Percentiles rank a stretch among this genome's conserved stretches.
Conservation (phyloP, 2,329 filamentous ascomycete species). For the Xylaria sp. region DNA sequence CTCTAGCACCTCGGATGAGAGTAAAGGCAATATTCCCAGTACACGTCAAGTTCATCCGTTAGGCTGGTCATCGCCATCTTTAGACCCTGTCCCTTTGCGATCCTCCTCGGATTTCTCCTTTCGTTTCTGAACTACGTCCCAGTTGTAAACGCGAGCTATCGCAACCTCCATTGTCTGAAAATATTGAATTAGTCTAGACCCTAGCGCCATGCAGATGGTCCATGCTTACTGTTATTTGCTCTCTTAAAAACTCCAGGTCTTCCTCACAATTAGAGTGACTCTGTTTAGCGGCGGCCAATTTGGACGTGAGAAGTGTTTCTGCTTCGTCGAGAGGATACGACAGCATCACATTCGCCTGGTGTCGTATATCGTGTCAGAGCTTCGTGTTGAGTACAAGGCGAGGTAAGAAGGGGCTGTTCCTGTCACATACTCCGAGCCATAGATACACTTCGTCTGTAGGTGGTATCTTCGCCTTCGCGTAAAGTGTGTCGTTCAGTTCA, state of each 20-base stretch:
- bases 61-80: constrained; percentile 55
- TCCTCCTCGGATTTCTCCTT: constrained; percentile 83
- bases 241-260: constrained; percentile 92
- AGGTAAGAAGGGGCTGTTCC: background rate
- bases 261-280: constrained; percentile 92
- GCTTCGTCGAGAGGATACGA: constrained; percentile 93
- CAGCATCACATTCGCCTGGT: constrained; percentile 93
- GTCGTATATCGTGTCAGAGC: constrained; percentile 11
- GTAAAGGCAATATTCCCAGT: constrained; percentile 13
- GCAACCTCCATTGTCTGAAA: constrained; percentile 94
- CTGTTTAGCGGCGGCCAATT: constrained; percentile 80
- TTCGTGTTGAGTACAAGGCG: background rate
- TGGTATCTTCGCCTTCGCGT: constrained; percentile 84
- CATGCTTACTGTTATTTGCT: constrained; percentile 88
- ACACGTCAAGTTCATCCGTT: constrained; percentile 44
- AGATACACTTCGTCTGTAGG: constrained; percentile 92
- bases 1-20: constrained; percentile 13
- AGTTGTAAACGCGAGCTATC: constrained; percentile 97
- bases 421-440: constrained; percentile 82
- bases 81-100: constrained; percentile 53
- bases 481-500: constrained; percentile 95
- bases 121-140: constrained; percentile 95
- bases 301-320: constrained; percentile 78
- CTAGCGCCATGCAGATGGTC: constrained; percentile 1
- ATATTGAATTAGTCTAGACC: constrained; percentile 21